Conservation (phyloP, 2,329 filamentous ascomycete species). For the Neoscytalidium dimidiatum region DNA sequence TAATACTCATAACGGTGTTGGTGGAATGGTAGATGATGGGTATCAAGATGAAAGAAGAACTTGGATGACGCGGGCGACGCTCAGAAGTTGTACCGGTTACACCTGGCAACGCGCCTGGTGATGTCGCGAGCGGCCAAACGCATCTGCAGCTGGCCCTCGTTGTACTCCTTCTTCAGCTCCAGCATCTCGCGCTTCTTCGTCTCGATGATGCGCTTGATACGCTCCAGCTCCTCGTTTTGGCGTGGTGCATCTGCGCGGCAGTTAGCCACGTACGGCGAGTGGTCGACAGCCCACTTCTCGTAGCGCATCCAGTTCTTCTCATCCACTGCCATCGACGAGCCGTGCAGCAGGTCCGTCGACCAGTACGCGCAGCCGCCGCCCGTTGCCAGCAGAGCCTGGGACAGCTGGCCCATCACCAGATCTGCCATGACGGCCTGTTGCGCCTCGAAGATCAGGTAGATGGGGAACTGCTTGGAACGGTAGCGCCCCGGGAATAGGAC, state of each 20-base stretch:
- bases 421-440: conserved; percentile 21
- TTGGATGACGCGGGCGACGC: background rate
- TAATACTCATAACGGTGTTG: background rate
- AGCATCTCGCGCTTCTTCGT: conserved; percentile 22
- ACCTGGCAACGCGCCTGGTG: conserved; percentile 17
- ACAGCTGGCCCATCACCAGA: conserved; percentile 13
- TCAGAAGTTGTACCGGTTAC: conserved; percentile 20
- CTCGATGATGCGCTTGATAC: conserved; percentile 21
- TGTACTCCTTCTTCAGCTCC: conserved; percentile 20
- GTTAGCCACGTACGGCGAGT: conserved; percentile 19
- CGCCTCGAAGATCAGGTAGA: conserved; percentile 20
- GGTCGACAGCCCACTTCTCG: conserved; percentile 21
- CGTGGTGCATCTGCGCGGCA: conserved; percentile 19
- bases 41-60: background rate
- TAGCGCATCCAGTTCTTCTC: conserved; percentile 21
- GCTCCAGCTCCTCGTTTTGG: conserved; percentile 18
- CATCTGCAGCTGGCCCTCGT: conserved; percentile 21
- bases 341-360: conserved; percentile 19
- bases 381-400: conserved; percentile 16
- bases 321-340: conserved; percentile 14
- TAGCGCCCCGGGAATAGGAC: conserved; percentile 13
- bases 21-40: background rate
- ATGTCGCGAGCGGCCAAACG: conserved; percentile 17
- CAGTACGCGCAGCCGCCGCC: conserved; percentile 20
- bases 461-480: conserved; percentile 7